These are phyloP conservation scores for Fusarium caatingaense DNA, from an alignment of 2,329 filamentous ascomycete genomes.

Conservation along the genomic window DNA sequence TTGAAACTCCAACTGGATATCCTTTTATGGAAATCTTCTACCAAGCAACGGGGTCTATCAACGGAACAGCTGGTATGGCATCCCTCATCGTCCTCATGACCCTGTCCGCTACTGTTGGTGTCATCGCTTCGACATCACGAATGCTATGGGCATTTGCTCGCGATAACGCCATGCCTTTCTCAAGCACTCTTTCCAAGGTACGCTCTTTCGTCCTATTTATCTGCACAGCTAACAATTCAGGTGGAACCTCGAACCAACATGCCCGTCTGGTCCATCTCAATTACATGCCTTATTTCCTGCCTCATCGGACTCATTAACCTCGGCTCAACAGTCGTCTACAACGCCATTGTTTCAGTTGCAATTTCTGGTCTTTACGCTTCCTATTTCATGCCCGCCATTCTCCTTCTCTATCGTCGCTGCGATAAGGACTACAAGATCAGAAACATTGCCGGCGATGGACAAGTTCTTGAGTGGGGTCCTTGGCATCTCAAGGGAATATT, in stretches of 20 bases:
- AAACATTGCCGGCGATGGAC: conserved; percentile 26
- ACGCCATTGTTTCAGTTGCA: conserved; percentile 40
- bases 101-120: conserved; percentile 38
- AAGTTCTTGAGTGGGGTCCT: conserved; percentile 60
- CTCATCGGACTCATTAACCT: conserved; percentile 43
- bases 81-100: conserved; percentile 41
- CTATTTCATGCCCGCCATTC: conserved; percentile 36
- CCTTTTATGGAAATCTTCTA: conserved; percentile 43
- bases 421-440: conserved; percentile 39
- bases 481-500: conserved; percentile 63
- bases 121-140: conserved; percentile 41
- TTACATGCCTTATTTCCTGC: conserved; percentile 36
- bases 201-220: accelerated
- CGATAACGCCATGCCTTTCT: conserved; percentile 40
- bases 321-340: conserved; percentile 40
- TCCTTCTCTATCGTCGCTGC: conserved; percentile 42
- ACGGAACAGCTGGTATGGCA: conserved; percentile 35
- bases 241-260: conserved; percentile 38
- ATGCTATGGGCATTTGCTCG: conserved; percentile 43
- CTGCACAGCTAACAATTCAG: background rate
- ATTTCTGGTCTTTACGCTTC: conserved; percentile 40
- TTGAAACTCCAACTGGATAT: conserved; percentile 36
- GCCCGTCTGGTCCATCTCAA: conserved; percentile 39
- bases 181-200: conserved; percentile 31
- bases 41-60: conserved; percentile 38